phyloP scores from a whole-genome alignment of 2,329 filamentous ascomycete genomes.

The Penicillium sclerotigenum region DNA sequence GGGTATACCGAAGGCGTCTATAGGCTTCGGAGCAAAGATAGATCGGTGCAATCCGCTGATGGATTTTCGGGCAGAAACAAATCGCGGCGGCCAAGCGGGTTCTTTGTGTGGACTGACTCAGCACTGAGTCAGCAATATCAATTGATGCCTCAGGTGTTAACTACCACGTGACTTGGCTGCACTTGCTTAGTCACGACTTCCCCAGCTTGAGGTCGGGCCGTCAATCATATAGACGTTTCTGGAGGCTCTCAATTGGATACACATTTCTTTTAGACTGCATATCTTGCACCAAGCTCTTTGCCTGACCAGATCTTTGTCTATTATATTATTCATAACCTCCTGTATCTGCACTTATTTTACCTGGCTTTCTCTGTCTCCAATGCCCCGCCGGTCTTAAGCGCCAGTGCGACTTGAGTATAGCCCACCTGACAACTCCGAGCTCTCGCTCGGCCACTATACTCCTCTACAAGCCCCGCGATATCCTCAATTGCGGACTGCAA shows the following conservation, averaged over 20 bases:
- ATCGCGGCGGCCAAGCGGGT: slow-evolving; percentile 26
- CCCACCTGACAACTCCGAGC: slow-evolving; percentile 21
- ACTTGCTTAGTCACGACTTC: slow-evolving; percentile 6
- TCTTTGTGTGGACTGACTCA: slow-evolving; percentile 38
- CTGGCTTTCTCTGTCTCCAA: slow-evolving; percentile 14
- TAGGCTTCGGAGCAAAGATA: slow-evolving; percentile 19
- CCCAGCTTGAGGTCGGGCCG: slow-evolving; percentile 3
- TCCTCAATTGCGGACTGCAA: not conserved
- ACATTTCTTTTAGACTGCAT: slow-evolving; percentile 1
- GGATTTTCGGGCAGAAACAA: slow-evolving; percentile 39
- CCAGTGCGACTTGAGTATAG: slow-evolving; percentile 33
- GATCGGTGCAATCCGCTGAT: slow-evolving; percentile 25
- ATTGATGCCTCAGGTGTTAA: not conserved
- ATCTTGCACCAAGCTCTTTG: not conserved
- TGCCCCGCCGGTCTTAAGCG: slow-evolving; percentile 42
- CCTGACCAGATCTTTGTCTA: not conserved
- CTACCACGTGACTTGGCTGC: not conserved
- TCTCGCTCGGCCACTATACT: slow-evolving; percentile 1
- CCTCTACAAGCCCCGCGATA: not conserved
- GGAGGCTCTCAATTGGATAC: slow-evolving; percentile 7
- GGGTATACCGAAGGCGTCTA: slow-evolving; percentile 22
- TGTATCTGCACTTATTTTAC: slow-evolving; percentile 2
- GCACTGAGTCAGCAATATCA: slow-evolving; percentile 14
- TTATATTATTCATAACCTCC: not conserved
- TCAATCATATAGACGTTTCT: slow-evolving; percentile 8